Evolutionary conservation across 1,284 basidiomycete genomes (phyloP).

Genomic region (Athelia sp.): DNA sequence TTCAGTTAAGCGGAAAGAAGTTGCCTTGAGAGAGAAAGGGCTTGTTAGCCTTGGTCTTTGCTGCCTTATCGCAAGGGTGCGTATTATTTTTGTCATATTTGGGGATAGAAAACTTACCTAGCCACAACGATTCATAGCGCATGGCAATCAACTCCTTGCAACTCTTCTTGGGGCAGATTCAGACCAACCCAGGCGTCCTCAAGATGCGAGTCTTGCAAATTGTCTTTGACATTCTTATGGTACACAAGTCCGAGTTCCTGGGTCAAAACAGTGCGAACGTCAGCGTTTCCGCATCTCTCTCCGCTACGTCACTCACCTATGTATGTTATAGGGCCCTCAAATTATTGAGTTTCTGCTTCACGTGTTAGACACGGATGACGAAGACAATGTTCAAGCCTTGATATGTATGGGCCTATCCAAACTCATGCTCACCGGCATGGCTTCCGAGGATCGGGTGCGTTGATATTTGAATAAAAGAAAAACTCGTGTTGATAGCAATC

Average conservation of each 20-base stretch:
- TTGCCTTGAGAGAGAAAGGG: conserved; percentile 81
- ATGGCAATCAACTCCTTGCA: conserved; percentile 92
- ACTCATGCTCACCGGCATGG: conserved; percentile 82
- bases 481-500: neutral
- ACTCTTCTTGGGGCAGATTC: conserved; percentile 84
- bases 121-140: conserved; percentile 46
- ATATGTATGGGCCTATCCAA: conserved; percentile 87
- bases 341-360: conserved; percentile 76
- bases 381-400: conserved; percentile 73
- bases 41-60: conserved; percentile 85
- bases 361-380: conserved; percentile 72
- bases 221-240: conserved; percentile 88
- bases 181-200: conserved; percentile 72
- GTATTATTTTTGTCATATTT: conserved; percentile 7
- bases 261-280: conserved; percentile 51
- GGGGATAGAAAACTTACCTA: neutral
- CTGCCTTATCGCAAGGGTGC: conserved; percentile 81
- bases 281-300: conserved; percentile 14
- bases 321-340: conserved; percentile 50
- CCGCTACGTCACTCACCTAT: neutral
- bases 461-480: neutral
- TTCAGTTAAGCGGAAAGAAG: conserved; percentile 83
- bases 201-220: conserved; percentile 82
- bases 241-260: conserved; percentile 81
- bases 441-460: conserved; percentile 68